Base-by-base conservation (phyloP, 2,329 filamentous ascomycete genomes). In the Fusarium lateritium region DNA sequence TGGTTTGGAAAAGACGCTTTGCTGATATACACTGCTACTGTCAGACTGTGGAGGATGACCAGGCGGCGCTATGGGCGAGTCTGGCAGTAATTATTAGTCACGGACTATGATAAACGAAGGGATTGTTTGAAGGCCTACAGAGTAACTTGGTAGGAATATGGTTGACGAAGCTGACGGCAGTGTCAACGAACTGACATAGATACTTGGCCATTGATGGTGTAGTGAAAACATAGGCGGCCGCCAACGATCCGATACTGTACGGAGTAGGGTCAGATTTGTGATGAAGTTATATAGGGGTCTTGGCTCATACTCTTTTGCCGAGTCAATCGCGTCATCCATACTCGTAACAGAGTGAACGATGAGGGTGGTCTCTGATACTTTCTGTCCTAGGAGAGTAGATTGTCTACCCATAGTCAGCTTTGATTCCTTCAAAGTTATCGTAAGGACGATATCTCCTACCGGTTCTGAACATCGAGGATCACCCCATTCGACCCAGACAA, bases 261-360 rank as follows among this genome's bases (percentile, higher is more conserved):
- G 10, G 21, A 2, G 14, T 13, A 43, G 14, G 0, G 40, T 46
- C 24, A 59, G 51, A 21, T n/a, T 4, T 6, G 10, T 31, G 28
- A 7, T 1, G 3, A 7, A 9, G 1, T 19, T 2, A 21, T 8
- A 19, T 2, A 0, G 9, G 2, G 10, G 4, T 7, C 6, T 3
- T 4, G n/a, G 5, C 6, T 21, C 56, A 7, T 45, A 69, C 66
- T 53, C 53, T 26, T 34, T 49, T 0, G 66, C 55, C 0, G 42
- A 17, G 3, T 69, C 67, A 1, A 69, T 70, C 1, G 66, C 67
- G 17, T 70, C 66, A 0, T 69, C 67, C 67, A 69, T 69, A 7
- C 67, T 69, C 0, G 62, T 70, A 7, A 69, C 67, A 3, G 66
- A 51, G 28, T 69, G 67, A 3, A 70, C 42, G 11, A 67, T 34